These are phyloP conservation scores for Viola odorata DNA, from an alignment of 345 rosid genomes.

Conservation along the genomic window DNA sequence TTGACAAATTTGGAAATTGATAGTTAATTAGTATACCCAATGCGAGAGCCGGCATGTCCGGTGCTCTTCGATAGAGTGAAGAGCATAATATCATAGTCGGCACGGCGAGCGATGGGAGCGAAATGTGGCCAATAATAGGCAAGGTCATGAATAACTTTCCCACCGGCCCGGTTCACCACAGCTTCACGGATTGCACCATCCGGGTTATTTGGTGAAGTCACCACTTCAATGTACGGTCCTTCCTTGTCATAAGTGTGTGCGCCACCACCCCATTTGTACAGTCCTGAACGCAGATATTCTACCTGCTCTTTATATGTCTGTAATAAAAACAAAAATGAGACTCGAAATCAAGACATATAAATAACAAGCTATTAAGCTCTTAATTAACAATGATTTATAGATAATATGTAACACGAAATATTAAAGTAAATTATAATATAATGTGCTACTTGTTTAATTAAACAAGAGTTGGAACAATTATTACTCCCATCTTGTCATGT, in stretches of 20 bases:
- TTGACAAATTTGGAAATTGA: too few species aligned
- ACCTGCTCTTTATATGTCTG: conserved; percentile 63
- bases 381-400: too few species aligned
- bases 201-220: conserved; percentile 81
- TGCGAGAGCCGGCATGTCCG: conserved; percentile 91
- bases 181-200: conserved; percentile 65
- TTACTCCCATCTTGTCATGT: too few species aligned
- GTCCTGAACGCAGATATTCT: conserved; percentile 47
- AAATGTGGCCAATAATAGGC: conserved; percentile 95
- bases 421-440: too few species aligned
- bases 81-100: conserved; percentile 70
- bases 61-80: conserved; percentile 89
- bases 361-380: too few species aligned
- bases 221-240: conserved; percentile 60
- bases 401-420: too few species aligned
- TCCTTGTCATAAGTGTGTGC: conserved; percentile 50
- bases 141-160: conserved; percentile 63
- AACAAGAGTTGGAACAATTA: too few species aligned
- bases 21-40: conserved; percentile 46
- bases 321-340: background rate
- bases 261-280: conserved; percentile 86
- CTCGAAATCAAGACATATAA: too few species aligned
- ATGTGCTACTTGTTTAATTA: too few species aligned
- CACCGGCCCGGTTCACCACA: conserved; percentile 56
- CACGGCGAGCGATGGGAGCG: conserved; percentile 56